Percentiles rank a stretch among this genome's conserved stretches.
Conservation (phyloP, 2,329 filamentous ascomycete genomes). For the Chaetomium globosum region DNA sequence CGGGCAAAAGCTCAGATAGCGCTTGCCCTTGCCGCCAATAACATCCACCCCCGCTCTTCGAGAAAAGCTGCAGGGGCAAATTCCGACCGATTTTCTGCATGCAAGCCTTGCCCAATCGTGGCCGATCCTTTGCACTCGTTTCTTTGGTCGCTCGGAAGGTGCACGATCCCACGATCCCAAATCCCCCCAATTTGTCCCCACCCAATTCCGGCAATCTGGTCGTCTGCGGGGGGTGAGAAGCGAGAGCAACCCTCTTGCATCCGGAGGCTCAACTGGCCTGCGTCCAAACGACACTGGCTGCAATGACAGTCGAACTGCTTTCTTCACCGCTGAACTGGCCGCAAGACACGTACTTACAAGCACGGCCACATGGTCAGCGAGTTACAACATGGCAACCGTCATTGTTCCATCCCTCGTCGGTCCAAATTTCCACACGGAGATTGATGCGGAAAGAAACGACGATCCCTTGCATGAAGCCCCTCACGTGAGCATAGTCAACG, state of each 20-base stretch:
- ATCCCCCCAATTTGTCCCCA: neutral
- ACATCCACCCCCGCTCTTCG: conserved; percentile 13
- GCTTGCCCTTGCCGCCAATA: neutral
- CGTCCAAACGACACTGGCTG: neutral
- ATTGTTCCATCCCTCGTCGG: neutral
- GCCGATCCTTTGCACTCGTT: neutral
- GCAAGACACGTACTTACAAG: neutral
- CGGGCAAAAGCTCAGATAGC: conserved; percentile 16
- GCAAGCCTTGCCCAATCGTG: conserved; percentile 7
- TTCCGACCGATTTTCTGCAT: neutral
- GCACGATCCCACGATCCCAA: neutral
- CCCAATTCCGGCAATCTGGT: conserved; percentile 21
- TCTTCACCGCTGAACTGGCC: too few species aligned
- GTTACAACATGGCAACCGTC: neutral
- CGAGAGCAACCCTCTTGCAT: conserved; percentile 6
- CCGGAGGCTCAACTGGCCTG: neutral
- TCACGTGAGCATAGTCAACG: conserved; percentile 23
- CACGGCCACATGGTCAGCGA: neutral
- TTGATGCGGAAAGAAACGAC: conserved; percentile 11
- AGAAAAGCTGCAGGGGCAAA: conserved; percentile 17
- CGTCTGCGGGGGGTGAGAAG: neutral
- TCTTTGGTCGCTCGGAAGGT: neutral
- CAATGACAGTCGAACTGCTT: neutral
- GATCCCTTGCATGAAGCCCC: conserved; percentile 18
- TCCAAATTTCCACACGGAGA: conserved; percentile 18